Evolutionary conservation across 2,329 filamentous ascomycete genomes (phyloP), one percentile per base, ranked within the genome.

Genomic region (Proliferodiscus dingleyae): DNA sequence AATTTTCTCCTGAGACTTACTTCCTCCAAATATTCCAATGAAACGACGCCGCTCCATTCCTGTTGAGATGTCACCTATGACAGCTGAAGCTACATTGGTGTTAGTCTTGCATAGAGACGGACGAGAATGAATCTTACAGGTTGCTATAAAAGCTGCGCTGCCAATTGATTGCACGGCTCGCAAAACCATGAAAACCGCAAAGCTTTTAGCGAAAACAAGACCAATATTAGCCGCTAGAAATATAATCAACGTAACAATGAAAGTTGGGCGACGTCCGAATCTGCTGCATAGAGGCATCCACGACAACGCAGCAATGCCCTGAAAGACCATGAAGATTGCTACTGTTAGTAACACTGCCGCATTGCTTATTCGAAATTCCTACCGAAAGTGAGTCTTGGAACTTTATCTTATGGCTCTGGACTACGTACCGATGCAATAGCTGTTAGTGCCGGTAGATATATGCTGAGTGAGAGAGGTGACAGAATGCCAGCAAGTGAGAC

Each of bases 11-110:
- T 10, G 21, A 10, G 34, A 30, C 46, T 49, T 36, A 49, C 46
- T 45, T n/a, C 37, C 42, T 23, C 42, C 46, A 24, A 49, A 77
- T 49, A 80, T 73, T 38, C 78, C 83, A 67, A 89, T 82, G 59
- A 85, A 89, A 41, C 74, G 81, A 49, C 83, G 45, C 33, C 54
- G 67, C 57, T 87, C 81, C 2, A 73, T 74, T 2, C 74, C 73
- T 0, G 78, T 82, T 10, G 77, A 70, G 5, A 84, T 68, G 56
- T 87, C 83, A 1, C 78, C 78, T 2, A 86, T 73, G 1, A 86
- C 74, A 0, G 76, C 83, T 19, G 68, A 67, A 0, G 69, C 69
- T 49, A 19, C 10, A n/a, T 10, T 13, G 9, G n/a, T 11, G 13
- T 44, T 26, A 45, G 42, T 11, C 11, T 15, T 11, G 37, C 8